Percentiles rank a stretch among this genome's conserved stretches.
Evolutionary conservation across 345 rosid species (phyloP).

Genomic region (Eucalyptus microcorys): DNA sequence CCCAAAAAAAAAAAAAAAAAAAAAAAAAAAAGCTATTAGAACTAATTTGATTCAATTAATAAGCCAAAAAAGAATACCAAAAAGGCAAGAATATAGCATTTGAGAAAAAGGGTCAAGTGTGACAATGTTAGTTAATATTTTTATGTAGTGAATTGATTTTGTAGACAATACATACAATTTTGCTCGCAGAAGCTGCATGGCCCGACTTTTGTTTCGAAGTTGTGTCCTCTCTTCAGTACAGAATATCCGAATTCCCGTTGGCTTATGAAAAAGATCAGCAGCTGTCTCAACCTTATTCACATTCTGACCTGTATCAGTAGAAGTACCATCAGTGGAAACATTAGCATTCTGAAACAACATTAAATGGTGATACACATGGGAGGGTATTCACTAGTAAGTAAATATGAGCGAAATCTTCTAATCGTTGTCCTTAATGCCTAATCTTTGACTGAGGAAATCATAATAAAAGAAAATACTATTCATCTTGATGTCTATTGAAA

Average conservation of each 20-base stretch:
- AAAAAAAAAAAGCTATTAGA: not conserved
- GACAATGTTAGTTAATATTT: not conserved
- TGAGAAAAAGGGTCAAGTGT: not conserved
- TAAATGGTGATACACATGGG: not conserved
- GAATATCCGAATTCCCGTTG: slow-evolving; percentile 90
- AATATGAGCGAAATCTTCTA: not conserved
- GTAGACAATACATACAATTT: slow-evolving; percentile 44
- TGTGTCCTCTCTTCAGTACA: slow-evolving; percentile 97
- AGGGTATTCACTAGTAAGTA: not conserved
- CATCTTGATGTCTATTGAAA: not conserved
- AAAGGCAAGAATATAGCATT: not conserved
- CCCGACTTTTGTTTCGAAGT: slow-evolving; percentile 61
- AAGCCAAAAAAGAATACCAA: not conserved
- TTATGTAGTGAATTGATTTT: not conserved
- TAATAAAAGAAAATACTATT: not conserved
- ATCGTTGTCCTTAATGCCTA: not conserved
- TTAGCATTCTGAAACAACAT: not conserved
- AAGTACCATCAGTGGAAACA: not conserved
- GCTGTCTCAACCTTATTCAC: slow-evolving; percentile 99
- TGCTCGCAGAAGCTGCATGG: slow-evolving; percentile 88
- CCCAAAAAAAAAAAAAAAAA: no score
- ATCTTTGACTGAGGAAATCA: not conserved
- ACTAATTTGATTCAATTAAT: not conserved
- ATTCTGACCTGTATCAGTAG: slow-evolving; percentile 67
- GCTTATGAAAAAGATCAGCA: slow-evolving; percentile 85